Evolutionary conservation across 495 filamentous ascomycete genomes (phyloP), one percentile per base, ranked within the genome.

Genomic region (Aspergillus bertholletiae): DNA sequence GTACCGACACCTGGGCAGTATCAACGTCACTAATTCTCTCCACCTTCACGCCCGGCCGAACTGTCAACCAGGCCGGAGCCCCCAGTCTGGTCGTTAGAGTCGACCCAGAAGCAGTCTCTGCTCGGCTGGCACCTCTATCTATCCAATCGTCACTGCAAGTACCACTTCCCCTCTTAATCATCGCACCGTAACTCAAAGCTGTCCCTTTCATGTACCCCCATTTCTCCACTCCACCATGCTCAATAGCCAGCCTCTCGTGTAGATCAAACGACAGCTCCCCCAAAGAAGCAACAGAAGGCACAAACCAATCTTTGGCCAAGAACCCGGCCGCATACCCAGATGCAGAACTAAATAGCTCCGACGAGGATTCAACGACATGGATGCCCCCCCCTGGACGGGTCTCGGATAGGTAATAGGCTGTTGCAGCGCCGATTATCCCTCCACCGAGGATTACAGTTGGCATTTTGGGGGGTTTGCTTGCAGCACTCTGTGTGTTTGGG

Each of bases 341-440:
- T 2, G 88, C 87, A 18, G 81, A 84, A 20, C 82, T 78, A 69
- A 92, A 91, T 24, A 91, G 79, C 26, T 80, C 66, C 0, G 78
- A 69, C 0, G 83, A 82, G 15, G 83, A 69, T 53, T 92, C 89
- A 47, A 92, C 66, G 34, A 92, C 79, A 60, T 90, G 84, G 55
- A 92, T 85, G 37, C 74, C 73, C 11, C 77, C 69, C 4, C 77
- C 67, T 17, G 73, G 67, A 17, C 78, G 78, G 48, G 48, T 59
- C n/a, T 68, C 45, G 18, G 65, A 65, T 41, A 90, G 79, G 63
- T 89, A 90, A 68, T 87, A 91, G 11, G 88, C 89, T 22, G 86
- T 88, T n/a, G 87, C 86, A 44, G 82, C 67, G 54, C 88, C 88
- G 35, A 94, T 89, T 67, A 94, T 91, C 48, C 89, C 89, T 46